Evolutionary conservation across 1,284 basidiomycete genomes (phyloP).

Genomic region (Sporisorium iseilematis-ciliati): DNA sequence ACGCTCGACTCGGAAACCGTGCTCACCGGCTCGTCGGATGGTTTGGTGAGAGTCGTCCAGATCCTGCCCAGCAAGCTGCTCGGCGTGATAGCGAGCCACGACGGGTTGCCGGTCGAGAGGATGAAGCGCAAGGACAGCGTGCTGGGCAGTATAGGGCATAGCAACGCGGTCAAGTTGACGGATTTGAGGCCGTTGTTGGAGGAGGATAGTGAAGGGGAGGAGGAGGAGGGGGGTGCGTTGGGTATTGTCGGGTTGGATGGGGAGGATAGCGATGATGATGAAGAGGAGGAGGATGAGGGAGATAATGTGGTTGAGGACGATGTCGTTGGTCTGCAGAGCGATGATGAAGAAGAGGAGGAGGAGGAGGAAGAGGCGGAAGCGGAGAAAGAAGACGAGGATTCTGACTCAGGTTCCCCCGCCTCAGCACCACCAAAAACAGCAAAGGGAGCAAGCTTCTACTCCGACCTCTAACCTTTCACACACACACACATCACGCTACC

Average conservation of each 20-base stretch:
- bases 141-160: conserved; percentile 94
- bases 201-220: conserved; percentile 47
- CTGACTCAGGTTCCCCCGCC: neutral
- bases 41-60: conserved; percentile 88
- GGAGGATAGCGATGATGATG: conserved; percentile 25
- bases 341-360: conserved; percentile 7
- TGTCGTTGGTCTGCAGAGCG: neutral
- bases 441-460: conserved; percentile 33
- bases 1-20: conserved; percentile 77
- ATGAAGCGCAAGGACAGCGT: conserved; percentile 80
- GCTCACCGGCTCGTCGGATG: conserved; percentile 92
- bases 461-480: conserved; percentile 25
- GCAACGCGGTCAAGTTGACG: conserved; percentile 85
- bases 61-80: conserved; percentile 89
- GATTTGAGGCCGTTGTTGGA: conserved; percentile 79
- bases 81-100: conserved; percentile 90
- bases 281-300: conserved; percentile 29
- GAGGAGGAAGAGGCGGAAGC: neutral
- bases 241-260: conserved; percentile 23
- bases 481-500: neutral
- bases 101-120: conserved; percentile 85
- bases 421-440: conserved; percentile 1
- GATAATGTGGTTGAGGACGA: conserved; percentile 14
- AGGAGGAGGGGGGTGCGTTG: conserved; percentile 21
- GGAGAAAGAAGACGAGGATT: neutral